These are phyloP conservation scores for Diaporthe amygdali DNA, from an alignment of 2,329 filamentous ascomycete species.

Conservation along the genomic window DNA sequence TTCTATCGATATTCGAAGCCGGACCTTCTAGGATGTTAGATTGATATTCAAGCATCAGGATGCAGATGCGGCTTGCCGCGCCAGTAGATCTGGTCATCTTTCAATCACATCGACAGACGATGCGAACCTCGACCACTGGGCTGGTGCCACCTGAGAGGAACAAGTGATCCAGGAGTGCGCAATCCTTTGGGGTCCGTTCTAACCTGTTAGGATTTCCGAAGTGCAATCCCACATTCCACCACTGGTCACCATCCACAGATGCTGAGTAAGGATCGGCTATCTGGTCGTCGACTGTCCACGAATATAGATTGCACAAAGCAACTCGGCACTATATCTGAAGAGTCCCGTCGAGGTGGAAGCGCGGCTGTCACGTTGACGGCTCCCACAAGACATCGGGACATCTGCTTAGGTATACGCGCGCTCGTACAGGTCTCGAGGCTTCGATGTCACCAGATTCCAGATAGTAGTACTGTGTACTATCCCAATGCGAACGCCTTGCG, in stretches of 20 bases:
- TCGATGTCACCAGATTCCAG: not conserved
- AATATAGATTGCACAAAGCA: not conserved
- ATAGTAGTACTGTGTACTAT: conserved; percentile 6
- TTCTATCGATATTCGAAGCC: not conserved
- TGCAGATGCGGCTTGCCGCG: not conserved
- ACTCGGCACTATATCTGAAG: not conserved
- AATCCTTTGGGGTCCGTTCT: not conserved
- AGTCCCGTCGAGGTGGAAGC: not conserved
- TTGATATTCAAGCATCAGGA: not conserved
- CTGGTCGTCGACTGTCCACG: not conserved
- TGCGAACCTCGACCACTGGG: not conserved
- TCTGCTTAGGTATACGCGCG: not conserved
- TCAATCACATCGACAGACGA: not conserved
- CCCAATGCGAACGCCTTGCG: not conserved
- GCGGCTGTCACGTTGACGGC: conserved; percentile 9
- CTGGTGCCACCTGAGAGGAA: not conserved
- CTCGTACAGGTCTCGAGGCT: not conserved
- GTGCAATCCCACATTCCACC: conserved; percentile 4
- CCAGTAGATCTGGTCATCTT: not conserved
- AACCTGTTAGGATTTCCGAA: not conserved
- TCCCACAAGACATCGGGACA: conserved; percentile 3
- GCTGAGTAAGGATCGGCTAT: not conserved
- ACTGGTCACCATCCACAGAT: not conserved
- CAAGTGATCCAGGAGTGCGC: not conserved
- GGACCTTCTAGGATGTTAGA: not conserved